phyloP scores from a whole-genome alignment of 768 basidiomycete genomes.

The Suillus lakei region DNA sequence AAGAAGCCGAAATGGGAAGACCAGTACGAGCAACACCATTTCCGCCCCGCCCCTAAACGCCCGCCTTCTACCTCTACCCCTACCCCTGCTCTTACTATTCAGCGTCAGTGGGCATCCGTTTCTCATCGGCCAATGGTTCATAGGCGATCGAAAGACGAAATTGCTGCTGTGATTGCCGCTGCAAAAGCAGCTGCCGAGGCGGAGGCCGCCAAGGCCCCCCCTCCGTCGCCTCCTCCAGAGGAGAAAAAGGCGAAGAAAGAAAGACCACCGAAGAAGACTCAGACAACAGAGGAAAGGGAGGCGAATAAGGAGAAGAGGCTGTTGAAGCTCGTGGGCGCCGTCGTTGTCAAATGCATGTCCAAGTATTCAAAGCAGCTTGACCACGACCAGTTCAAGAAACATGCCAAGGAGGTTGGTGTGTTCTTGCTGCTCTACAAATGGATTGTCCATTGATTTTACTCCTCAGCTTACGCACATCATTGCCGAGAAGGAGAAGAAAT shows the following conservation, averaged over 20 bases:
- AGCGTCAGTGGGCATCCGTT: neutral
- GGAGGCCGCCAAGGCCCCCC: slow-evolving; percentile 11
- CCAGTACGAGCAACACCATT: slow-evolving; percentile 20
- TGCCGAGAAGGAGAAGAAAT: slow-evolving; percentile 95
- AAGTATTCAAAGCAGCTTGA: slow-evolving; percentile 81
- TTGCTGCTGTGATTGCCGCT: slow-evolving; percentile 46
- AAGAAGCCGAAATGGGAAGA: slow-evolving; percentile 37
- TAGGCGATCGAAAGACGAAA: slow-evolving; percentile 26
- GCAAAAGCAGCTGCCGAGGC: slow-evolving; percentile 33
- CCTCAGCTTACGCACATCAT: slow-evolving; percentile 82
- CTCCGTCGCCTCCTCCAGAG: slow-evolving; percentile 19
- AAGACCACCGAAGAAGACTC: slow-evolving; percentile 42
- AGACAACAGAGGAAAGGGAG: slow-evolving; percentile 63
- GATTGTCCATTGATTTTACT: slow-evolving; percentile 9
- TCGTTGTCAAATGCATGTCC: slow-evolving; percentile 93
- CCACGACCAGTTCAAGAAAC: slow-evolving; percentile 87
- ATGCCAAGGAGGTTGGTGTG: slow-evolving; percentile 88
- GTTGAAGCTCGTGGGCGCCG: slow-evolving; percentile 80
- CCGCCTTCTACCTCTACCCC: neutral
- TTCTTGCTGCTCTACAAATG: slow-evolving; percentile 1
- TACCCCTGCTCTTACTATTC: neutral
- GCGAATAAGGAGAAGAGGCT: slow-evolving; percentile 81
- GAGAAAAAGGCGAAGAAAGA: slow-evolving; percentile 30
- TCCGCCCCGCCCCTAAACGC: slow-evolving; percentile 8
- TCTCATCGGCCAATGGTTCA: neutral